phyloP scores from a whole-genome alignment of 345 rosid species.

The Bruguiera parviflora region DNA sequence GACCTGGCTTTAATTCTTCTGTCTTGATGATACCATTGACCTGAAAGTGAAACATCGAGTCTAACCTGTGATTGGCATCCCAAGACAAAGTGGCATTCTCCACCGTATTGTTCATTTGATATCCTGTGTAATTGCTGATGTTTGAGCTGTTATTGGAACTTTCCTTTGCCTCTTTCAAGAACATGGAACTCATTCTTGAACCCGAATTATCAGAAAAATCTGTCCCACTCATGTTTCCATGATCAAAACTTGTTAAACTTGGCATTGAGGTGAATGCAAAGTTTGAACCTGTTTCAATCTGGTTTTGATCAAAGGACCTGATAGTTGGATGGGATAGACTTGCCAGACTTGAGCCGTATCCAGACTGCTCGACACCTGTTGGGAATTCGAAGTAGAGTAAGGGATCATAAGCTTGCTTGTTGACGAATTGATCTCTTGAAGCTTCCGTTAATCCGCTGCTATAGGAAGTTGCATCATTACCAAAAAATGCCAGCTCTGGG shows the following conservation, averaged over 20 bases:
- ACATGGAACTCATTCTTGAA: conserved; percentile 35
- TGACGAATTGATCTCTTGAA: conserved; percentile 28
- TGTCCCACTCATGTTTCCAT: conserved; percentile 31
- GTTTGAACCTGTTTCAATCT: conserved; percentile 27
- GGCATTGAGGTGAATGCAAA: conserved; percentile 45
- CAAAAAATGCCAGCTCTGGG: conserved; percentile 42
- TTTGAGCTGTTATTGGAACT: conserved; percentile 55
- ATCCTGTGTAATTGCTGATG: conserved; percentile 40
- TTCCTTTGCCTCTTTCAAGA: conserved; percentile 38
- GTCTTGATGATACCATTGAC: conserved; percentile 30
- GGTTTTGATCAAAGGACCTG: conserved; percentile 22
- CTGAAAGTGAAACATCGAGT: conserved; percentile 39
- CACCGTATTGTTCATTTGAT: conserved; percentile 30
- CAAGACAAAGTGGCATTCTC: conserved; percentile 38
- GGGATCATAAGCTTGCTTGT: conserved; percentile 34
- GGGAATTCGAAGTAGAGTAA: conserved; percentile 38
- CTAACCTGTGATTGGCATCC: conserved; percentile 31
- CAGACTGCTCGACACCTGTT: conserved; percentile 19
- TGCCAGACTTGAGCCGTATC: conserved; percentile 26
- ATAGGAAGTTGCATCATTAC: conserved; percentile 15
- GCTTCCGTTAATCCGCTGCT: conserved; percentile 23
- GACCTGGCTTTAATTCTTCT: conserved; percentile 28
- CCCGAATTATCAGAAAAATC: conserved; percentile 44
- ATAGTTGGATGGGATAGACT: conserved; percentile 23
- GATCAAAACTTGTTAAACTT: conserved; percentile 43